These are phyloP conservation scores for Fraxinus baroniana DNA, from an alignment of 305 asterid genomes.

Conservation along the genomic window DNA sequence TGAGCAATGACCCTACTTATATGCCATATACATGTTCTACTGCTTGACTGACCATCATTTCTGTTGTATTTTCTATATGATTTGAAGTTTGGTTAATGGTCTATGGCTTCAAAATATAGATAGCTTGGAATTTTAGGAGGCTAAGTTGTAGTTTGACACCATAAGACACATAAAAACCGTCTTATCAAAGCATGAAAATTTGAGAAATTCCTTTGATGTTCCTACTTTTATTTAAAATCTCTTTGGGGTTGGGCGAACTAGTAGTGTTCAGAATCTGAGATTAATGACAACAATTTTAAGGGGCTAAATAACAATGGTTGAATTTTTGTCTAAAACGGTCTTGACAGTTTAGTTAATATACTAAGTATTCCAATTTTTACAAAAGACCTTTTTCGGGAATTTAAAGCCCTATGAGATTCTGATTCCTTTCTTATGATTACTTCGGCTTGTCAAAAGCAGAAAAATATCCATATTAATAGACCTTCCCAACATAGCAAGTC, in stretches of 20 bases:
- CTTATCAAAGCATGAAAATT: neutral
- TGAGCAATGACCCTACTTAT: neutral
- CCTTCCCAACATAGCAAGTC: neutral
- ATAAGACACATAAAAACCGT: neutral
- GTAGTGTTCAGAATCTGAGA: neutral
- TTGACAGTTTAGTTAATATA: neutral
- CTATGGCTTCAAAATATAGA: neutral
- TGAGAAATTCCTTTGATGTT: neutral
- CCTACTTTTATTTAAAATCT: neutral
- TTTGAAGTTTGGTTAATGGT: neutral
- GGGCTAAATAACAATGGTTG: neutral
- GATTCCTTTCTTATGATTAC: neutral
- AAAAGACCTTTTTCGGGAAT: neutral
- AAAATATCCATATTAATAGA: neutral
- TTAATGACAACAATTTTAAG: neutral
- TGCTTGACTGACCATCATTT: neutral
- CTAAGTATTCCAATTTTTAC: neutral
- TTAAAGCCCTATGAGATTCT: neutral
- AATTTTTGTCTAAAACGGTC: neutral
- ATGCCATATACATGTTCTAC: neutral
- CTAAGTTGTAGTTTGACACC: neutral
- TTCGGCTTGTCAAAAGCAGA: neutral
- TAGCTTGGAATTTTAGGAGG: neutral
- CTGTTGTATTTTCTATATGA: neutral
- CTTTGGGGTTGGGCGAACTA: neutral